Evolutionary conservation across 805 yeast genomes (phyloP), one percentile per base, ranked within the genome.

Genomic region (Komagataella mondaviorum): DNA sequence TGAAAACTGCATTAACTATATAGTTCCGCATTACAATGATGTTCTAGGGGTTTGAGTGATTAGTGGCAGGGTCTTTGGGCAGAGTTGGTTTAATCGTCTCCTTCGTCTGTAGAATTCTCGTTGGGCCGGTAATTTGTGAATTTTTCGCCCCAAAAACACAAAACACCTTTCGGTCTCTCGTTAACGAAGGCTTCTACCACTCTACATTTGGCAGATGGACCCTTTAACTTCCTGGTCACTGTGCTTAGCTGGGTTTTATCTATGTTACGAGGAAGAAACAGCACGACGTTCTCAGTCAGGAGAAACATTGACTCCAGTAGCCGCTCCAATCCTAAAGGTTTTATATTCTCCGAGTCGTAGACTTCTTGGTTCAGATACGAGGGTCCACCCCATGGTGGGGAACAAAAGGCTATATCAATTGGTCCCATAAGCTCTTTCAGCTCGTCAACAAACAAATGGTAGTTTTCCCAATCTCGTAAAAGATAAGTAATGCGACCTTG

Each of bases 311-410:
- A 72, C n/a, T 49, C 48, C 23, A 83, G 62, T 6, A 83, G 60
- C 30, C 65, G 63, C 18, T 71, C 68, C 7, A 84, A 54, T 1
- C 71, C 66, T 46, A 81, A 63, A 0, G 89, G 89, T 47, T 63
- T 56, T 50, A 67, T 62, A 7, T 62, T 53, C 44, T 66, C 64
- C 20, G 83, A 62, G 55, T 82, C 81, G 62, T 75, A 83, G 2
- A 56, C 55, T 0, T 62, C 61, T n/a, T 64, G 55, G 22, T 63
- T 58, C 49, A 67, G 65, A 62, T 86, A 87, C 2, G 65, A 61
- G 0, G 88, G 85, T 0, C 96, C 95, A 39, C 93, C 95, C 95
- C 95, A 87, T 0, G 95, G 95, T 1, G 95, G 95, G 1, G 91
- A 83, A n/a, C 80, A 74, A 65, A 84, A 86, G 7, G 79, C 71